phyloP scores from a whole-genome alignment of 345 rosid species.

The Erucastrum elatum region DNA sequence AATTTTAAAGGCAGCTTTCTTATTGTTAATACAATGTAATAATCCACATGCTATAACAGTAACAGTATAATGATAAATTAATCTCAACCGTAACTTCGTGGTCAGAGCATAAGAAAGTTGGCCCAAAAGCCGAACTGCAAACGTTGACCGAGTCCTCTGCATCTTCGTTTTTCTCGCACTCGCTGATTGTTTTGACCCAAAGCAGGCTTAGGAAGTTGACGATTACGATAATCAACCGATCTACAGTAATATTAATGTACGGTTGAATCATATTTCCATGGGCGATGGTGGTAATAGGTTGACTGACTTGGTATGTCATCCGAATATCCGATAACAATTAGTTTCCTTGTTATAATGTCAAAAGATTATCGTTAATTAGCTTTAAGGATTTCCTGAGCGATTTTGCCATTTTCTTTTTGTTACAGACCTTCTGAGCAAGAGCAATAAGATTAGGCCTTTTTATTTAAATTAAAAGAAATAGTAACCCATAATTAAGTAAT shows the following conservation, averaged over 20 bases:
- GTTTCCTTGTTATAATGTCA: neutral
- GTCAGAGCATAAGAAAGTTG: conserved; percentile 18
- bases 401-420: conserved; percentile 12
- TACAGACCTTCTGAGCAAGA: conserved; percentile 14
- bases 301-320: conserved; percentile 13
- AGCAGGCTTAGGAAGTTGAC: neutral
- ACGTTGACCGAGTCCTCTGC: conserved; percentile 10
- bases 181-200: conserved; percentile 12
- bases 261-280: neutral
- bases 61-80: too few species aligned
- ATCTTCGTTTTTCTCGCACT: neutral
- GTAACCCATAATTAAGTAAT: conserved; percentile 2
- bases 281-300: conserved; percentile 19
- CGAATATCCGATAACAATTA: neutral
- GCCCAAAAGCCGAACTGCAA: conserved; percentile 12
- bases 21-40: too few species aligned
- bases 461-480: neutral
- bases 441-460: neutral
- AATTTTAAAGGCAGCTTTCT: too few species aligned
- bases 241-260: neutral
- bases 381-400: neutral
- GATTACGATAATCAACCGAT: neutral
- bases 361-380: conserved; percentile 5
- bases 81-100: neutral
- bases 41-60: too few species aligned